Conservation (phyloP, 495 filamentous ascomycete genomes). For the Hypomontagnella monticulosa region DNA sequence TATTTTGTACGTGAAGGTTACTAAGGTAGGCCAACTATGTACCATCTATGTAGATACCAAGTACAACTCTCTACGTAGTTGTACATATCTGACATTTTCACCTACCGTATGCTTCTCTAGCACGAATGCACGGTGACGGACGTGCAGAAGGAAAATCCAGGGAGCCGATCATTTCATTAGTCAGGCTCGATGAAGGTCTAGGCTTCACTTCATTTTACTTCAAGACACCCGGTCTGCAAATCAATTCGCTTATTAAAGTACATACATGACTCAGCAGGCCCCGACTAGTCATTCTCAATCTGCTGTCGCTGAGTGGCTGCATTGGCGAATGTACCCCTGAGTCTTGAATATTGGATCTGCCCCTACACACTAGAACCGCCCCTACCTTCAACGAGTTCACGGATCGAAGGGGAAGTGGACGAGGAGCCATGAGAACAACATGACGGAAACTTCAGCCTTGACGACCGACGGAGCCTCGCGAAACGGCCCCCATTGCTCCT, state of each 20-base stretch:
- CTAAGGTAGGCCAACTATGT: constrained; percentile 26
- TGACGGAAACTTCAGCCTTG: constrained; percentile 34
- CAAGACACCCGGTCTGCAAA: constrained; percentile 23
- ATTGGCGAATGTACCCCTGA: constrained; percentile 26
- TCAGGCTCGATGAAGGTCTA: constrained; percentile 35
- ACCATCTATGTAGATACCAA: constrained; percentile 19
- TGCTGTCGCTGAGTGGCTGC: constrained; percentile 23
- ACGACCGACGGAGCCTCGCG: constrained; percentile 34
- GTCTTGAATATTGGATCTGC: constrained; percentile 14
- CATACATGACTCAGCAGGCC: constrained; percentile 34
- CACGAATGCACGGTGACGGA: constrained; percentile 37
- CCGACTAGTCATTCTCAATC: constrained; percentile 8
- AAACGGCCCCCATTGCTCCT: constrained; percentile 13
- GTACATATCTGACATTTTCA: constrained; percentile 26
- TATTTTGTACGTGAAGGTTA: constrained; percentile 33
- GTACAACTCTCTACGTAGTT: constrained; percentile 16
- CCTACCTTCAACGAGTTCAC: neutral
- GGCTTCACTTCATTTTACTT: constrained; percentile 27
- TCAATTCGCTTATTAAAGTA: constrained; percentile 5
- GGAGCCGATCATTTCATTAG: constrained; percentile 36
- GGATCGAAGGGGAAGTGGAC: constrained; percentile 3
- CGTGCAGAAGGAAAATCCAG: constrained; percentile 35
- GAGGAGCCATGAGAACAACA: constrained; percentile 7
- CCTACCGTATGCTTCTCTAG: constrained; percentile 18
- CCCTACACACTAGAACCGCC: constrained; percentile 16